Base-by-base conservation (phyloP, 148 eudicot genomes). In the Amaranthus hypochondriacus region DNA sequence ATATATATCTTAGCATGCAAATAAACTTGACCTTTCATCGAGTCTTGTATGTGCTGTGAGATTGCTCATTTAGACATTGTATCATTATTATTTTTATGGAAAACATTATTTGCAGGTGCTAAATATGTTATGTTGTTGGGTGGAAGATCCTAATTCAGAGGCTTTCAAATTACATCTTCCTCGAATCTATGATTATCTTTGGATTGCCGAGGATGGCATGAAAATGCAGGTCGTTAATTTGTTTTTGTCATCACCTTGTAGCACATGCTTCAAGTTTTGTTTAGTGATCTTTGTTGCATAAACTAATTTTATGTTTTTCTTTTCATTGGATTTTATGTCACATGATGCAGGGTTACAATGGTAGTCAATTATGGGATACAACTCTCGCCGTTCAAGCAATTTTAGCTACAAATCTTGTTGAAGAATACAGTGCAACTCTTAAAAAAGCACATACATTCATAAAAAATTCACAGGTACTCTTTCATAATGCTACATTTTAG, bases 131-230 rank as follows among this genome's bases (percentile, higher is more conserved):
- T 96, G 97, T 84, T 96, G 99, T 80, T 96, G 97, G 97, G 91
- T 76, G 69, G 99, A 96, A 86, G 94, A 96, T 86, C 96, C 90
- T 74, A 90, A 89, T 71, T 96, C 99, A 64, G 97, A 96, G 86
- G 97, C 97, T 79, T 96, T 92, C 84, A 96, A 96, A 88, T 75
- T 92, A 70, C 99, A 96, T 83, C 86, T 96, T 82, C 97, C 99
- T 53, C 85, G 99, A 82, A 73, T 96, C 21, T 66, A 78, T 69
- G 99, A 96, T 82, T 96, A 79, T 79, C 88, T 96, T 62, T 96
- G 99, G 99, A 67, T 96, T 83, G 99, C 99, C 72, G 99, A 96
- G 83, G 99, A 96, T 73, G 99, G 99, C 80, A 92, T 96, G 97
- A 96, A 96, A 81, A 96, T 96, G 97, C 99, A 96, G 99, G 99